These are phyloP conservation scores for Candida tropicalis DNA, from an alignment of 1,139 yeast genomes.

Conservation along the genomic window DNA sequence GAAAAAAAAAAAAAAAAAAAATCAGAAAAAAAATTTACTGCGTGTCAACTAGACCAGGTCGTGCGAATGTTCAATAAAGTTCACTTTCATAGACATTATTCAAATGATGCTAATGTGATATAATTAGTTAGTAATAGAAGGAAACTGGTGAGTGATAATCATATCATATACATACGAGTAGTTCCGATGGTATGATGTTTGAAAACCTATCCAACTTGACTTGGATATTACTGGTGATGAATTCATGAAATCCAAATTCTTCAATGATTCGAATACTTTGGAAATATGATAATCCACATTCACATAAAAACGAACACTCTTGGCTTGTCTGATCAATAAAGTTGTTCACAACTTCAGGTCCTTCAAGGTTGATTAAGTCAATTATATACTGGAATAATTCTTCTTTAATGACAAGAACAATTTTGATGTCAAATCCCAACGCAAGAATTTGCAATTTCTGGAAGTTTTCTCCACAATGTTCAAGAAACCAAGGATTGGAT, in stretches of 20 bases:
- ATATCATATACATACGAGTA: constrained; percentile 12
- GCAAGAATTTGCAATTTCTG: constrained; percentile 13
- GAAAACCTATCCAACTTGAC: constrained; percentile 10
- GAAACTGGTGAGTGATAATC: too few relatives aligned
- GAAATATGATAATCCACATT: constrained; percentile 16
- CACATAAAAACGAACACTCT: constrained; percentile 10
- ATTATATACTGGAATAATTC: constrained; percentile 8
- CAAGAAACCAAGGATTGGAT: constrained; percentile 10
- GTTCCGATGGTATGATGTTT: constrained; percentile 8
- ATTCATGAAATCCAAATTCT: constrained; percentile 7
- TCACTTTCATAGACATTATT: constrained; percentile 9
- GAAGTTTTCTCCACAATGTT: constrained; percentile 11
- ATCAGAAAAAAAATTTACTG: constrained; percentile 1
- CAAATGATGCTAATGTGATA: constrained; percentile 6
- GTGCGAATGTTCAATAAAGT: constrained; percentile 10
- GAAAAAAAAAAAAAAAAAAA: constrained; percentile 1
- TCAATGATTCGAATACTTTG: constrained; percentile 12
- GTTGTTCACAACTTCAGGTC: constrained; percentile 8
- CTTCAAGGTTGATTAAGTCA: constrained; percentile 11
- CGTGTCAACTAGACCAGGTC: constrained; percentile 13
- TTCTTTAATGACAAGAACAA: constrained; percentile 8
- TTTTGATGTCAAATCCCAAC: constrained; percentile 11
- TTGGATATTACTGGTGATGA: constrained; percentile 7
- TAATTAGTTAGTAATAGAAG: constrained; percentile 8
- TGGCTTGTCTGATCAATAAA: constrained; percentile 1